Percentiles rank a stretch among this genome's conserved stretches.
phyloP scores from a whole-genome alignment of 192 early-diverging fungal species.

The Geranomyces michiganensis region DNA sequence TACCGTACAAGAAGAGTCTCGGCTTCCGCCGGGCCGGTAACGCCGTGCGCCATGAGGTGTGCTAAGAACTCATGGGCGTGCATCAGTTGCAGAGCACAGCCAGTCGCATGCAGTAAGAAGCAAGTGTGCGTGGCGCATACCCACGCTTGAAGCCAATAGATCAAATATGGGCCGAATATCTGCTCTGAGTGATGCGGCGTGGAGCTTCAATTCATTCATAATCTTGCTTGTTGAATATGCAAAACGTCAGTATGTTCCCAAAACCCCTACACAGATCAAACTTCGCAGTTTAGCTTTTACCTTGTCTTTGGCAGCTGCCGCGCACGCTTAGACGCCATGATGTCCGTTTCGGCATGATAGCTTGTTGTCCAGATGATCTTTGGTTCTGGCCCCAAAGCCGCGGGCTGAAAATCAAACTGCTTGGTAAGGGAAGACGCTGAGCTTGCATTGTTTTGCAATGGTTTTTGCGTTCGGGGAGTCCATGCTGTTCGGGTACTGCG shows the following conservation, averaged over 20 bases:
- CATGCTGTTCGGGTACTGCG: too few relatives aligned
- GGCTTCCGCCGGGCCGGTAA: neutral
- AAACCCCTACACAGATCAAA: neutral
- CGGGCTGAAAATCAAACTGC: neutral
- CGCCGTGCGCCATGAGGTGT: neutral
- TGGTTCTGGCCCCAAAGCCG: slow-evolving; percentile 1
- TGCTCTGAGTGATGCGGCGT: slow-evolving; percentile 1
- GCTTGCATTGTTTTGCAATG: too few relatives aligned
- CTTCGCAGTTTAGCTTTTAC: neutral
- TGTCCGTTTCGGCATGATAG: slow-evolving; percentile 14
- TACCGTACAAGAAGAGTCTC: slow-evolving; percentile 15
- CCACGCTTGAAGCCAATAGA: slow-evolving; percentile 10
- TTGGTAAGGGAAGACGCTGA: too few relatives aligned
- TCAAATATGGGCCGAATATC: slow-evolving; percentile 17
- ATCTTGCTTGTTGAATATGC: slow-evolving; percentile 17
- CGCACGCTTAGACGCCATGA: slow-evolving; percentile 4
- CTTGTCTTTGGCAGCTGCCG: slow-evolving; percentile 13
- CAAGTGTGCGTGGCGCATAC: slow-evolving; percentile 8
- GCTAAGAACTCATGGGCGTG: too few relatives aligned
- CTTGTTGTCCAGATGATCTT: slow-evolving; percentile 13
- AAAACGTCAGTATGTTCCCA: too few relatives aligned
- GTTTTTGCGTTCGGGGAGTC: too few relatives aligned
- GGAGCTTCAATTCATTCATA: slow-evolving; percentile 10
- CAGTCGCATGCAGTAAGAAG: too few relatives aligned
- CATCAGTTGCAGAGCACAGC: too few relatives aligned